phyloP scores from a whole-genome alignment of 768 basidiomycete genomes.

The Clitopilus hobsonii region DNA sequence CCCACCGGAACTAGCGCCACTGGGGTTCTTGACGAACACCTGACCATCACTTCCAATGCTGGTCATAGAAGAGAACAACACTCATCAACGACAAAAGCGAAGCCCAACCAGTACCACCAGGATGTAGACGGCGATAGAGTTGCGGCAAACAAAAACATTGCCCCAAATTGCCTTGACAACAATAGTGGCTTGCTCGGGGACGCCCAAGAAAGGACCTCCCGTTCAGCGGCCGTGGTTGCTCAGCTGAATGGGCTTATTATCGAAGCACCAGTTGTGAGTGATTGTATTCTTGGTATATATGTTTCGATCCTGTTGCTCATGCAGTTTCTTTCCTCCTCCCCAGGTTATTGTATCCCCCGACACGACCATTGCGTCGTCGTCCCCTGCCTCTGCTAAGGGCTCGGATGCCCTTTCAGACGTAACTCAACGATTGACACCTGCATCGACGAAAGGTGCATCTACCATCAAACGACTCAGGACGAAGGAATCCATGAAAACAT shows the following conservation, averaged over 20 bases:
- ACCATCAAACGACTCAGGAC: neutral
- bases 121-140: neutral
- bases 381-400: neutral
- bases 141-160: neutral
- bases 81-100: neutral
- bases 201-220: neutral
- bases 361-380: neutral
- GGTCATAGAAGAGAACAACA: neutral
- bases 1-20: neutral
- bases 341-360: neutral
- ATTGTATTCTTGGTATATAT: neutral
- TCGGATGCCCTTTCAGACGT: neutral
- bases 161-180: neutral
- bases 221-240: neutral
- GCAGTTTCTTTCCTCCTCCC: neutral
- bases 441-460: neutral
- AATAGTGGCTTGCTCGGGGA: neutral
- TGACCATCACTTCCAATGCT: neutral
- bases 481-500: neutral
- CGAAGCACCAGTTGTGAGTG: neutral
- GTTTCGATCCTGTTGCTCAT: neutral
- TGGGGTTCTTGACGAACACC: neutral
- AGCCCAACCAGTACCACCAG: neutral
- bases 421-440: neutral
- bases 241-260: neutral